Evolutionary conservation across 108 stramenopile genomes (phyloP), one percentile per base, ranked within the genome.

Genomic region (Tribonema minus): DNA sequence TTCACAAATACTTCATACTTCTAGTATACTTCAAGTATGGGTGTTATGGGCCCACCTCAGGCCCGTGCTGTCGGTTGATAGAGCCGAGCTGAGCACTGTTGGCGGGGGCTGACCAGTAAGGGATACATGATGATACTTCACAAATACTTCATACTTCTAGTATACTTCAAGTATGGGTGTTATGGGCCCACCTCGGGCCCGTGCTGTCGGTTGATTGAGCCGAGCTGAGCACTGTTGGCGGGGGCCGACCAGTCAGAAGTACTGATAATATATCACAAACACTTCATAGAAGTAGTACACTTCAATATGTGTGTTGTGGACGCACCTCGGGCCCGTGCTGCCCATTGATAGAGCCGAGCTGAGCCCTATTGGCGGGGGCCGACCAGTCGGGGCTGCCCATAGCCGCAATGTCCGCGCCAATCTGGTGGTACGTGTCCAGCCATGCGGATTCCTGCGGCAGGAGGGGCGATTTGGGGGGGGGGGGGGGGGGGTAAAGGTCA

Each of bases 371-470:
- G 58, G 32, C 58, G 27, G 74, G 74, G 64, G 64, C 64, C 9
- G 74, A 76, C 74, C 74, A 76, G 58, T 76, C 74, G 6, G 74
- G 74, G 74, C 65, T 76, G 26, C 74, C 74, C 3, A 76, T 34
- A 23, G 74, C 38, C 29, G 74, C 74, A 31, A 76, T 76, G 39
- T 76, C 74, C 20, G 9, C 15, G 9, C 46, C 46, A 54, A 54
- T 54, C 9, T 20, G 9, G 9, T 9, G 15, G 20, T 54, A 54
- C 15, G 15, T 54, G 15, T 54, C 46, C 20, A 54, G 20, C 46
- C 46, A 54, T 20, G 9, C 15, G 15, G 9, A 20, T 20, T 54
- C 46, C 71, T 72, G 38, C 26, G 9, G 12, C 1, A 25, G 37
- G 37, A 12, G 5, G n/a, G 37, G 70, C 0, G 34, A 12, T 15